phyloP scores from a whole-genome alignment of 1,284 basidiomycete species.

The Puccinia polysora region DNA sequence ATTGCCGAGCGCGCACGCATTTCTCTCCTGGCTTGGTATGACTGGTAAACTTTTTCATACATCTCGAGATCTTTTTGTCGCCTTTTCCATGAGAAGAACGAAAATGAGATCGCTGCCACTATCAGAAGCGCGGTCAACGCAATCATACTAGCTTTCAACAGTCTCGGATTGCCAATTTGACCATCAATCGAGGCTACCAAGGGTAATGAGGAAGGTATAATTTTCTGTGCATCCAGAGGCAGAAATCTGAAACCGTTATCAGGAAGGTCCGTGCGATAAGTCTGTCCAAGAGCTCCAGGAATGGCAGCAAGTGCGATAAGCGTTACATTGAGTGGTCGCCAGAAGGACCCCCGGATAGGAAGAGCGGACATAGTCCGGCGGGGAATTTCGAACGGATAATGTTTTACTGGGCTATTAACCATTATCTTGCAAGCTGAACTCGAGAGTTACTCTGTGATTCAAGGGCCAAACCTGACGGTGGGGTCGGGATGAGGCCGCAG shows the following conservation, averaged over 20 bases:
- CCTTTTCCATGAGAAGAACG: not conserved
- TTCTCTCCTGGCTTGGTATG: constrained; percentile 1
- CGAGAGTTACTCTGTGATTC: too few species aligned
- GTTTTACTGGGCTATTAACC: too few species aligned
- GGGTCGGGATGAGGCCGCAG: too few species aligned
- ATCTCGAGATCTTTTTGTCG: constrained; percentile 1
- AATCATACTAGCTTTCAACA: not conserved
- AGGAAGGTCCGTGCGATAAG: constrained; percentile 20
- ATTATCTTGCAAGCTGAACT: too few species aligned
- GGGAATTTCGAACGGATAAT: too few species aligned
- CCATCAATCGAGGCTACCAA: not conserved
- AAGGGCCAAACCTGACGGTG: too few species aligned
- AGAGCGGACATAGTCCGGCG: too few species aligned
- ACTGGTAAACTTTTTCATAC: not conserved
- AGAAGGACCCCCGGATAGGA: constrained; percentile 1
- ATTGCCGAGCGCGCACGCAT: not conserved
- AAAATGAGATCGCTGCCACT: not conserved
- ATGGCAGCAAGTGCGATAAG: not conserved
- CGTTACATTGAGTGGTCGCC: not conserved
- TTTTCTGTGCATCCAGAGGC: constrained; percentile 3
- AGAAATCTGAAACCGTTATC: constrained; percentile 32
- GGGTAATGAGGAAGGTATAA: constrained; percentile 10
- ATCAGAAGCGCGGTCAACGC: not conserved
- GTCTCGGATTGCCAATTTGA: not conserved
- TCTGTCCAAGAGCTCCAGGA: not conserved